Base-by-base conservation (phyloP, 2,329 filamentous ascomycete genomes). In the Colletotrichum sp. region DNA sequence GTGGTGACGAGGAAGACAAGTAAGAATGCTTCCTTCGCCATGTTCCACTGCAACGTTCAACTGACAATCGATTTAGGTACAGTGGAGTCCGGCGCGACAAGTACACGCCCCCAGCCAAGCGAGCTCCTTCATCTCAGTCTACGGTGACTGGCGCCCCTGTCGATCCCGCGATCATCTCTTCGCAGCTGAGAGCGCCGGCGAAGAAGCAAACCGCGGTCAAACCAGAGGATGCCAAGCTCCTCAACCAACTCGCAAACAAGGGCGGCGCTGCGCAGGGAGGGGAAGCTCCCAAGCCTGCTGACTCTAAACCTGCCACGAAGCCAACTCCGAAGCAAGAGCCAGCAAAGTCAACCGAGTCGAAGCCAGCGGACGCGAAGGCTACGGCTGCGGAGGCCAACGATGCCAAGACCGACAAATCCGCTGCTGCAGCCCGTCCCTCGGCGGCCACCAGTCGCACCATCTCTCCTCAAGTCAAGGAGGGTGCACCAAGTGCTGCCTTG, bases 1-100 rank as follows among this genome's bases (percentile, higher is more conserved):
- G 91, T 74, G 93, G 92, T 16, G 95, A 98, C 78, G 97, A 99
- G 85, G 97, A 99, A 86, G 96, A 98, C 82, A 98, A 97, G 92
- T 96, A 89, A 80, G 91, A 6, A 34, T 12, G 44, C 25, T 22
- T 11, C 11, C 44, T 52, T 52, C n/a, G n/a, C 11, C 44, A 28
- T 8, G 16, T 13, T 28, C 27, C 16, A 30, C 55, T 28, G 16
- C 16, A 28, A 70, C 27, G 16, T 22, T 27, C 67, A 27, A 32
- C 52, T 69, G 27, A 64, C 48, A 71, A 8, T 28, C 15, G n/a
- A 15, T 32, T 36, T 78, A 95, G 94, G 83, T 98, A 98, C 86
- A 98, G 96, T 82, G 96, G 96, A 82, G 97, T 99, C 71, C 93
- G 93, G 77, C 93, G 96, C 78, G 89, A 91, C 84, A 96, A 95